Evolutionary conservation across 2,329 filamentous ascomycete genomes (phyloP).

Genomic region (Claviceps sp.): DNA sequence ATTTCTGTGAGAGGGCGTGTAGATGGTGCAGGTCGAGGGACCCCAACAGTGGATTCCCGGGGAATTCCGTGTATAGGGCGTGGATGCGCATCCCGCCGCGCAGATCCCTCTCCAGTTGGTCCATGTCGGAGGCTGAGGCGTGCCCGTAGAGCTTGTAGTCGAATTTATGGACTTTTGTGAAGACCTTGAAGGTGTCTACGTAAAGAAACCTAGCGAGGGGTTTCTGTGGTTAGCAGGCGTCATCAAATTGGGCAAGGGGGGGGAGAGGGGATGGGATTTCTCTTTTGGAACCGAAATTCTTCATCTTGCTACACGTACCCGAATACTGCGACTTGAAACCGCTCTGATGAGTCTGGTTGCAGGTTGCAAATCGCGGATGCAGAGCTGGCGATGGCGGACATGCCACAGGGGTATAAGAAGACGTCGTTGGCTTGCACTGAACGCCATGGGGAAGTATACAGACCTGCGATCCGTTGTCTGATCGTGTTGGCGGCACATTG

Average conservation of each 20-base stretch:
- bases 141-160: slow-evolving; percentile 29
- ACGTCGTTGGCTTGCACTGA: slow-evolving; percentile 22
- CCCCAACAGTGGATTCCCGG: slow-evolving; percentile 19
- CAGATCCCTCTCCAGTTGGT: slow-evolving; percentile 24
- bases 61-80: slow-evolving; percentile 33
- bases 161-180: slow-evolving; percentile 14
- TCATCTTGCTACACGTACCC: slow-evolving; percentile 10
- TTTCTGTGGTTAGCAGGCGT: not conserved
- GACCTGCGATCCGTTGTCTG: slow-evolving; percentile 9
- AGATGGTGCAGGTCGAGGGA: slow-evolving; percentile 17
- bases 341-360: not conserved
- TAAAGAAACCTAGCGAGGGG: slow-evolving; percentile 13
- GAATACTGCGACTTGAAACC: slow-evolving; percentile 14
- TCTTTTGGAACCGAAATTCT: not conserved
- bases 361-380: slow-evolving; percentile 7
- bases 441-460: slow-evolving; percentile 9
- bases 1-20: slow-evolving; percentile 17
- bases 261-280: not conserved
- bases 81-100: slow-evolving; percentile 24
- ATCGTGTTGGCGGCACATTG: slow-evolving; percentile 6
- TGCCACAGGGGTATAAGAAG: slow-evolving; percentile 36
- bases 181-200: slow-evolving; percentile 18
- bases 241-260: not conserved
- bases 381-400: slow-evolving; percentile 30
- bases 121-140: slow-evolving; percentile 25